A percentile compares a stretch with the other conserved stretches of the same genome.
Evolutionary conservation across 2,329 filamentous ascomycete species (phyloP).

Genomic region (Phaeosphaeria sp.): DNA sequence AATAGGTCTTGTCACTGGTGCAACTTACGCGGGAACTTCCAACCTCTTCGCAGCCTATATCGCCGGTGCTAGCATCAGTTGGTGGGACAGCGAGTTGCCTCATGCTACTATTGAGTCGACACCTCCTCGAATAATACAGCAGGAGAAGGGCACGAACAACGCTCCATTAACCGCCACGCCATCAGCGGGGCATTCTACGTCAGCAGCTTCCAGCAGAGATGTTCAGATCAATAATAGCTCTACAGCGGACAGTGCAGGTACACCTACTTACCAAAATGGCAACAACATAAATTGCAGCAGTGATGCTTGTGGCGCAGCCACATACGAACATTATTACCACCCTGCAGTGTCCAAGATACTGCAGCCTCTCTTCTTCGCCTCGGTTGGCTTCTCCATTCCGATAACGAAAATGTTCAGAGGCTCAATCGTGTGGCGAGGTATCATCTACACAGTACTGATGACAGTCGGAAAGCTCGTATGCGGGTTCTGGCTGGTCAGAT

Average conservation of each 20-base stretch:
- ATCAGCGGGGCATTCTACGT: neutral
- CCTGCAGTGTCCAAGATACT: constrained; percentile 60
- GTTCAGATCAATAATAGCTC: neutral
- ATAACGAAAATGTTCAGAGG: constrained; percentile 72
- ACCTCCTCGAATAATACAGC: neutral
- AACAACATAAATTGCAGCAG: neutral
- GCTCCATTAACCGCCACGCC: neutral
- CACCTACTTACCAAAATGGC: neutral
- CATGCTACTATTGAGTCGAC: constrained; percentile 19
- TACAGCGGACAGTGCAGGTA: neutral
- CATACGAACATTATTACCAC: constrained; percentile 58
- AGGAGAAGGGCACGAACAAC: neutral
- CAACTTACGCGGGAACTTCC: constrained; percentile 68
- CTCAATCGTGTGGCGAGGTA: constrained; percentile 71
- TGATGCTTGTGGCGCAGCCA: constrained; percentile 25
- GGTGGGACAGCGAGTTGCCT: constrained; percentile 60
- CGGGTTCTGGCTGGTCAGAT: constrained; percentile 50
- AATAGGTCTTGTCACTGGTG: constrained; percentile 56
- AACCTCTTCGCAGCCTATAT: constrained; percentile 67
- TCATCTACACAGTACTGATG: constrained; percentile 78
- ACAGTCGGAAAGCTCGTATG: constrained; percentile 54
- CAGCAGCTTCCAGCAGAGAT: neutral
- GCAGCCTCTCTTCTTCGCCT: constrained; percentile 76
- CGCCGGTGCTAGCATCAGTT: constrained; percentile 64
- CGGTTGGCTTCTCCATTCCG: constrained; percentile 79